Base-by-base conservation (phyloP, 75 land plant species). In the Pinus albicaulis region DNA sequence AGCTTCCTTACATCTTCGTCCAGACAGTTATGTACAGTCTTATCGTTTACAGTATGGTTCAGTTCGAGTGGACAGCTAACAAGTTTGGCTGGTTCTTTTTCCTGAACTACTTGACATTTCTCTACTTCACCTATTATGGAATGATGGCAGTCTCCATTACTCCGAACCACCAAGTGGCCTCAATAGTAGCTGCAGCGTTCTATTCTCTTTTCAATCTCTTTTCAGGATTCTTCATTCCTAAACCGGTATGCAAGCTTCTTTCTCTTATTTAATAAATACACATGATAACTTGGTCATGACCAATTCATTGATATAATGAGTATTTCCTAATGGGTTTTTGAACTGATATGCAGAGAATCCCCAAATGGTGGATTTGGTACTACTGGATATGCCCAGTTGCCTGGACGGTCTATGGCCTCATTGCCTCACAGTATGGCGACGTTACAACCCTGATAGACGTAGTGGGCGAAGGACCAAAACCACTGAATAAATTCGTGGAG, bases 351-450 rank as follows among this genome's bases (percentile, higher is more conserved):
- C 98, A 93, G 97, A 87, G 56, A 65, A 93, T 96, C 57, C 99
- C 97, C 17, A 84, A 83, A 73, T 96, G 97, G 99, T 93, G 99
- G 97, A 71, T 92, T 5, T 96, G 98, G 99, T 96, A 92, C 75
- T 96, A 94, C 79, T 96, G 94, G 96, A 83, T 86, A 7, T 92
- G 98, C 81, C 97, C 99, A 2, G 84, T 93, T 34, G 82, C 96
- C 15, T 95, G 98, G 98, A 93, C 98, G 15, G 83, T 95, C 11
- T 93, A 93, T 71, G 98, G 97, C 17, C 65, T 95, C 53, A 89
- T 95, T 24, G 75, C 84, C 10, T 83, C 92, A n/a, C 98, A 95
- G 68, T 91, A 89, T 41, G 89, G 93, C 11, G 96, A 95, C 58
- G 48, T 93, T 0, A 75, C 69, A 12, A 74, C 73, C 15, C 64